These are phyloP conservation scores for Ganoderma resinaceum DNA, from an alignment of 1,284 basidiomycete species.

Conservation along the genomic window DNA sequence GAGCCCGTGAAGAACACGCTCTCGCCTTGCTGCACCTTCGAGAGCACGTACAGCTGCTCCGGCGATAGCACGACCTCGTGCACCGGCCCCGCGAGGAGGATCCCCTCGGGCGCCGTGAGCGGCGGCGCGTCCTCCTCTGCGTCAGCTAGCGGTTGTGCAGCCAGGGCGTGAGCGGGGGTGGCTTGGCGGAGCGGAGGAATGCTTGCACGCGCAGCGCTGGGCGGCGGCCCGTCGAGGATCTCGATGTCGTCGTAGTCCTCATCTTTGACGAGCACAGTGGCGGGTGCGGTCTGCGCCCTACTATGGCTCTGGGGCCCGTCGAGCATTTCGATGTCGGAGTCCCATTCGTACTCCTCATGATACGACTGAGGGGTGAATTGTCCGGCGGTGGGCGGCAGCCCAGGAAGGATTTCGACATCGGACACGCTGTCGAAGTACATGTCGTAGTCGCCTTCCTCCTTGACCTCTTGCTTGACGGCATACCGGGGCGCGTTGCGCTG, in stretches of 20 bases:
- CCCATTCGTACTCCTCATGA: background rate
- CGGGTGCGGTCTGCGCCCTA: background rate
- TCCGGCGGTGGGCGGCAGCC: slow-evolving; percentile 5
- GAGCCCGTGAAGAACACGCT: slow-evolving; percentile 86
- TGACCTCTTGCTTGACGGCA: slow-evolving; percentile 7
- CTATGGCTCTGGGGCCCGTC: slow-evolving; percentile 1
- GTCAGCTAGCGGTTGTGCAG: background rate
- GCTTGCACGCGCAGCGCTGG: background rate
- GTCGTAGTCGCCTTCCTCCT: slow-evolving; percentile 7
- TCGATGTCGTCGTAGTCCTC: slow-evolving; percentile 6
- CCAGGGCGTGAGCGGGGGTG: background rate
- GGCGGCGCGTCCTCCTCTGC: background rate
- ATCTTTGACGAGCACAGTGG: background rate
- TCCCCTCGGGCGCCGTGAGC: slow-evolving; percentile 12
- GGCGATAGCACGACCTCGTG: slow-evolving; percentile 42
- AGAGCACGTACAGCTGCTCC: slow-evolving; percentile 66
- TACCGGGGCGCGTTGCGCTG: background rate
- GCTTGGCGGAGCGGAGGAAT: background rate
- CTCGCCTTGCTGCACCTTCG: slow-evolving; percentile 60
- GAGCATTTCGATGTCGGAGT: slow-evolving; percentile 14
- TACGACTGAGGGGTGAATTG: background rate
- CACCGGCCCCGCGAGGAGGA: slow-evolving; percentile 6
- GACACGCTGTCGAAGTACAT: background rate
- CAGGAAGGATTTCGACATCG: slow-evolving; percentile 13
- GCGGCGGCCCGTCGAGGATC: slow-evolving; percentile 7